Evolutionary conservation across 225 moss, liverwort and hornwort species (phyloP).

Genomic region (Sphagnum contortum): DNA sequence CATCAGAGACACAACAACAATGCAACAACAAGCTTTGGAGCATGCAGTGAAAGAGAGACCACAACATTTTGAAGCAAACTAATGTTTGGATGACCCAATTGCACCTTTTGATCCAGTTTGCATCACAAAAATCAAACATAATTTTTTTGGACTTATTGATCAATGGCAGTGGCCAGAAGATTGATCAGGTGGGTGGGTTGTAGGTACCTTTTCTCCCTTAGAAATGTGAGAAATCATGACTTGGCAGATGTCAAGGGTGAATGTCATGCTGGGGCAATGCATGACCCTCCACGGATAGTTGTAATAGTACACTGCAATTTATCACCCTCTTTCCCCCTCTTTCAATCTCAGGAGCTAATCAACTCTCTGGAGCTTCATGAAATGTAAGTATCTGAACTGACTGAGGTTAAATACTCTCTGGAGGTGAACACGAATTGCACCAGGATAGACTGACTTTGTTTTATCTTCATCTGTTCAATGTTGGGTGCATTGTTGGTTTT

Average conservation of each 20-base stretch:
- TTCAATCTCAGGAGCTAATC: background rate
- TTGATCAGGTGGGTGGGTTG: background rate
- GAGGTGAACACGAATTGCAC: no score
- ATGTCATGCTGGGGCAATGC: slow-evolving; percentile 24
- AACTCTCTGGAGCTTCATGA: background rate
- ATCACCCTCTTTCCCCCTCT: background rate
- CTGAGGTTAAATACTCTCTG: background rate
- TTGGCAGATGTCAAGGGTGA: slow-evolving; percentile 50
- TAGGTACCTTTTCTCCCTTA: slow-evolving; percentile 37
- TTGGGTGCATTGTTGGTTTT: no score
- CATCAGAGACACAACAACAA: no score
- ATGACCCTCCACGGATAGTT: slow-evolving; percentile 46
- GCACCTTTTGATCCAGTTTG: background rate
- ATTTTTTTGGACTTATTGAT: no score
- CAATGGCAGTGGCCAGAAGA: no score
- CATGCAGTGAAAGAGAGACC: no score
- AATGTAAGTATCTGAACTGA: background rate
- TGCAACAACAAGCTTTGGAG: background rate
- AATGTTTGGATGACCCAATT: background rate
- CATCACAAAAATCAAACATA: background rate
- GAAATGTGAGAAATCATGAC: slow-evolving; percentile 34
- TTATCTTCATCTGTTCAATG: no score
- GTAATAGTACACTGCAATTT: slow-evolving; percentile 43
- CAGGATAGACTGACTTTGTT: no score
- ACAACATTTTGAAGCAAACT: background rate